A percentile compares a stretch with the other conserved stretches of the same genome.
Evolutionary conservation across 2,329 filamentous ascomycete species (phyloP).

Genomic region (Penicillium psychrosexuale): DNA sequence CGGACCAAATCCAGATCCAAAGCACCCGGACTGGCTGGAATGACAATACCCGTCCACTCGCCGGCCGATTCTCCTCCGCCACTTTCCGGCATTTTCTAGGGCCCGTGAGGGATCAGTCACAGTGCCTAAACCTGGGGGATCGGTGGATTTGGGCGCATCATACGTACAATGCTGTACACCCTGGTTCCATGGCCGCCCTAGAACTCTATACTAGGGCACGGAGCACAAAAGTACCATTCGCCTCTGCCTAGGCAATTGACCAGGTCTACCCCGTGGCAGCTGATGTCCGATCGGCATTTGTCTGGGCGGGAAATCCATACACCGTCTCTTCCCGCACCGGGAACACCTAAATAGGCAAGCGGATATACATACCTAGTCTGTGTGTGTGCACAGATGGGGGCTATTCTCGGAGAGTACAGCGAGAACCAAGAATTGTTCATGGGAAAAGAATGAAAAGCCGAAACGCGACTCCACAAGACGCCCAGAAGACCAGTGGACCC

Average conservation of each 20-base stretch:
- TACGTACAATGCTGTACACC: not conserved
- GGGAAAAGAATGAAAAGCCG: not conserved
- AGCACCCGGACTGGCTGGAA: constrained; percentile 1
- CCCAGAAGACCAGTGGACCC: not conserved
- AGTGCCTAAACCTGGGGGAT: constrained; percentile 1
- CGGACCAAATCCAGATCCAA: constrained; percentile 3
- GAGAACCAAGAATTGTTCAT: not conserved
- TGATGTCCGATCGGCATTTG: constrained; percentile 23
- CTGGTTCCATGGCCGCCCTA: not conserved
- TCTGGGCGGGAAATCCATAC: constrained; percentile 13
- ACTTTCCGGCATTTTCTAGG: constrained; percentile 5
- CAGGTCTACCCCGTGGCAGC: constrained; percentile 1
- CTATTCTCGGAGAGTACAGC: constrained; percentile 4
- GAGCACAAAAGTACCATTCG: not conserved
- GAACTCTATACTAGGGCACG: not conserved
- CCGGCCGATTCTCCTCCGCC: constrained; percentile 9
- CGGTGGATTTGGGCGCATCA: constrained; percentile 1
- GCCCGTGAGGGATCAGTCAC: not conserved
- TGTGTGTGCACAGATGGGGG: not conserved
- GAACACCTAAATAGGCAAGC: constrained; percentile 22
- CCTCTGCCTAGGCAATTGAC: not conserved
- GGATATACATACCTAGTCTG: not conserved
- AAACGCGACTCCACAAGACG: not conserved
- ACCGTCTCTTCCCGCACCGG: constrained; percentile 17
- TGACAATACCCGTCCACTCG: constrained; percentile 4